These are phyloP conservation scores for Tulasnella sp. DNA, from an alignment of 768 basidiomycete genomes.

Conservation along the genomic window DNA sequence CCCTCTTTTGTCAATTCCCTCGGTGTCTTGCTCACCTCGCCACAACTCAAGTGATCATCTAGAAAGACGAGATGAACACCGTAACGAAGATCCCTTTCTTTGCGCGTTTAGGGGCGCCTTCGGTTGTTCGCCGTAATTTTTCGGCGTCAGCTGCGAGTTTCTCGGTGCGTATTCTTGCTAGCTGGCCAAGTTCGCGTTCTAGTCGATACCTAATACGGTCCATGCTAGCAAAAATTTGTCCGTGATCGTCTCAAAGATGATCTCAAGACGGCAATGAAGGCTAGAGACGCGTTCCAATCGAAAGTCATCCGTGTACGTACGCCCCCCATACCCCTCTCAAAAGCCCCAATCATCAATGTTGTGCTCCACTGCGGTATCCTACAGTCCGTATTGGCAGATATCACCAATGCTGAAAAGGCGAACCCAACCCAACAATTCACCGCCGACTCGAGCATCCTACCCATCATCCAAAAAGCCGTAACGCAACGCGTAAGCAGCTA, in stretches of 20 bases:
- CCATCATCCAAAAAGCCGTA: constrained; percentile 11
- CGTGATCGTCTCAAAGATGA: constrained; percentile 15
- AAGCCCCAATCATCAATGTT: not conserved
- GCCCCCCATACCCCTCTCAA: not conserved
- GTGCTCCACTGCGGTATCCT: not conserved
- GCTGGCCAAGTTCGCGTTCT: no score
- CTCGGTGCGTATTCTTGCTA: no score
- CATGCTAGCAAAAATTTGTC: not conserved
- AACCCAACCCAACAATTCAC: constrained; percentile 4
- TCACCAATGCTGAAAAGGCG: constrained; percentile 17
- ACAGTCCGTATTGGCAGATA: constrained; percentile 15
- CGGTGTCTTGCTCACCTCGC: no score
- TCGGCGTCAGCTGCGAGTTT: constrained; percentile 2
- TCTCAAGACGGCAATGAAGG: constrained; percentile 18
- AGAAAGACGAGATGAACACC: no score
- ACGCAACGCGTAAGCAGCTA: constrained; percentile 9
- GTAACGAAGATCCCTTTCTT: no score
- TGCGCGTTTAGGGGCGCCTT: no score
- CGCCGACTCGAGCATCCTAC: constrained; percentile 9
- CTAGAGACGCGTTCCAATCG: constrained; percentile 16
- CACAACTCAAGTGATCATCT: no score
- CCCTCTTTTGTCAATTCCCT: no score
- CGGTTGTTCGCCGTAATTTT: not conserved
- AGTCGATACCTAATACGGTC: not conserved
- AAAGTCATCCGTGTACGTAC: constrained; percentile 13